These are phyloP conservation scores for Cercospora sp. DNA, from an alignment of 2,329 filamentous ascomycete species.

Conservation along the genomic window DNA sequence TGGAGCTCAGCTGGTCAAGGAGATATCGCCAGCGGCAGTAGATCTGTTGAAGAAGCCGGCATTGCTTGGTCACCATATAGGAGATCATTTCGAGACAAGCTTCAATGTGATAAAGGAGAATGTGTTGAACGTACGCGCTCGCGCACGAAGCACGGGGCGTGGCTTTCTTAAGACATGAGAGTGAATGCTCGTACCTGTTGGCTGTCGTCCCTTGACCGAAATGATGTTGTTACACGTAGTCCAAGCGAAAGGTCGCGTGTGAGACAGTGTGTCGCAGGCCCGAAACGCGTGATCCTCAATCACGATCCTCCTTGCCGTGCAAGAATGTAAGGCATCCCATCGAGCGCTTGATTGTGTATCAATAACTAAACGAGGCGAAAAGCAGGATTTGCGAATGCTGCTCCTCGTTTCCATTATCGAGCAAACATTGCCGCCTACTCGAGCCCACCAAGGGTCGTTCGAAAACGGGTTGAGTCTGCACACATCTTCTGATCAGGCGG, in stretches of 20 bases:
- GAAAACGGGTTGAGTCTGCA: not conserved
- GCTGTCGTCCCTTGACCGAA: conserved; percentile 13
- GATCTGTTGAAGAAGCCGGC: conserved; percentile 3
- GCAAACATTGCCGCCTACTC: not conserved
- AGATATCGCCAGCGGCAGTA: conserved; percentile 4
- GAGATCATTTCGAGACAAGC: conserved; percentile 10
- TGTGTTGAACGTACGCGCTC: not conserved
- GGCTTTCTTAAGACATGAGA: conserved; percentile 9
- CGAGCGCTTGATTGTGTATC: not conserved
- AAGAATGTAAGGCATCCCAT: conserved; percentile 7
- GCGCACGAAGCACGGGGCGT: not conserved
- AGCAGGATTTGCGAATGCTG: not conserved
- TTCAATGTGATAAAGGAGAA: conserved; percentile 1
- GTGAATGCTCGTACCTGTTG: conserved; percentile 10
- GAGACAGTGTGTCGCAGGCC: conserved; percentile 14
- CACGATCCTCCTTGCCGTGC: conserved; percentile 10
- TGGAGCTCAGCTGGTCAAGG: not conserved
- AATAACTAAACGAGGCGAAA: not conserved
- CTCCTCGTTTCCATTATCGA: not conserved
- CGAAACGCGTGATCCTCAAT: conserved; percentile 10
- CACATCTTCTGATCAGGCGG: not conserved
- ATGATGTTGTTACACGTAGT: conserved; percentile 7
- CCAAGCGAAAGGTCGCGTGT: conserved; percentile 12
- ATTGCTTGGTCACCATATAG: conserved; percentile 3
- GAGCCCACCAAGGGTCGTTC: not conserved